Conservation (phyloP, 345 rosid genomes). For the Hevea brasiliensis region DNA sequence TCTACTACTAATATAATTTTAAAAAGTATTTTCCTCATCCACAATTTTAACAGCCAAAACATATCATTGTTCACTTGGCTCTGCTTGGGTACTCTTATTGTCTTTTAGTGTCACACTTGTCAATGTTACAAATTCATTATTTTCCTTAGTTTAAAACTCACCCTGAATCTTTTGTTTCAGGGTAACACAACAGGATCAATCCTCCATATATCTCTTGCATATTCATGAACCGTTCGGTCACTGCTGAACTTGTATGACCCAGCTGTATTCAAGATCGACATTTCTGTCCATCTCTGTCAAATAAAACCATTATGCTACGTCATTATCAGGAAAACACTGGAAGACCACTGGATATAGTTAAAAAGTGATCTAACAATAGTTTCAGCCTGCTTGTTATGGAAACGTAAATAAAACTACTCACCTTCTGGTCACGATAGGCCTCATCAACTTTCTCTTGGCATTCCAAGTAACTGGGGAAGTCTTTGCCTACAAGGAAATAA, state of each 20-base stretch:
- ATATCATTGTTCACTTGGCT: no score
- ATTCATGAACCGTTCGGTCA: conserved; percentile 57
- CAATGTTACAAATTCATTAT: no score
- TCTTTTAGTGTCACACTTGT: no score
- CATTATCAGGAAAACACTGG: no score
- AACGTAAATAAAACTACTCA: conserved; percentile 11
- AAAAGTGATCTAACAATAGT: no score
- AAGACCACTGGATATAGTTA: no score
- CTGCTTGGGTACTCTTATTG: no score
- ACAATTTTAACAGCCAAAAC: no score
- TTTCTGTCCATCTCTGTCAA: conserved; percentile 54
- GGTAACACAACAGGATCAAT: conserved; percentile 44
- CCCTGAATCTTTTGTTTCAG: conserved; percentile 9
- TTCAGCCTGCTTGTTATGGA: no score
- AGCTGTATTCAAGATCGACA: conserved; percentile 64
- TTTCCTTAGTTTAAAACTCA: no score
- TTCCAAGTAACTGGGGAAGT: conserved; percentile 55
- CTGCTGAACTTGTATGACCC: conserved; percentile 65
- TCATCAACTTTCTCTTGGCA: conserved; percentile 60
- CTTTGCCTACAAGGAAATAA: conserved; percentile 61
- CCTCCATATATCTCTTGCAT: conserved; percentile 59
- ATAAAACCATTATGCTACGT: background rate
- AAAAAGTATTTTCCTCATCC: no score
- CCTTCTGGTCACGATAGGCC: conserved; percentile 56
- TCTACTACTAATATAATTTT: no score